Evolutionary conservation across 129 eudicot species (phyloP).

Genomic region (Escallonia rubra): DNA sequence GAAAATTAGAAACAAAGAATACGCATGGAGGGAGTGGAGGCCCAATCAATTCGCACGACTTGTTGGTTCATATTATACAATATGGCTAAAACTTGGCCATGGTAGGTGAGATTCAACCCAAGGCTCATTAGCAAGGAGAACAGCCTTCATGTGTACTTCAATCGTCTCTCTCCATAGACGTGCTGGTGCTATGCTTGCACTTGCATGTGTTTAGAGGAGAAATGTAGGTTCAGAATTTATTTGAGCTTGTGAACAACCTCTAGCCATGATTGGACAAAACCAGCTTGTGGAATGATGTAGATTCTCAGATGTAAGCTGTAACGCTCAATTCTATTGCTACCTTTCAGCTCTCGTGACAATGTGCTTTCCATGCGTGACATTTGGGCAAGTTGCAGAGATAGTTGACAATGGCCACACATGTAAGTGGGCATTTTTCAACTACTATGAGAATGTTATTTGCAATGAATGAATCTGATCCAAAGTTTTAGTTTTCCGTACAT

Average conservation of each 20-base stretch:
- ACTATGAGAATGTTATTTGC: constrained; percentile 9
- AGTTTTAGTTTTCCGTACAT: background rate
- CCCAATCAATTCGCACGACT: too few species aligned
- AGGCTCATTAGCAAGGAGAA: too few species aligned
- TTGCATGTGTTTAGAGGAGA: background rate
- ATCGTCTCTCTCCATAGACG: too few species aligned
- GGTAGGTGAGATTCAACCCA: too few species aligned
- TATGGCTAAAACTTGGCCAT: too few species aligned
- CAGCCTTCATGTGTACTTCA: too few species aligned
- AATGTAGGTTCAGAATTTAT: background rate
- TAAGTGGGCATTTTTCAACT: constrained; percentile 16
- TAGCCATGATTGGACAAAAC: background rate
- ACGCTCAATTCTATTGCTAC: background rate
- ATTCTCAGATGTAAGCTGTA: background rate
- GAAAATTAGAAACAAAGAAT: too few species aligned
- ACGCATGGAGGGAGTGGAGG: too few species aligned
- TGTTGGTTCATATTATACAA: too few species aligned
- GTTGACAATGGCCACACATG: constrained; percentile 46
- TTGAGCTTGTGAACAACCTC: background rate
- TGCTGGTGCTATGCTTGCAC: too few species aligned
- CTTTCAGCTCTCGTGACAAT: constrained; percentile 45
- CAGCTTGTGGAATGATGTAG: background rate
- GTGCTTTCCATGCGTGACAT: constrained; percentile 57
- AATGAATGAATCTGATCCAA: background rate
- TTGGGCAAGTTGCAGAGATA: constrained; percentile 64